Conservation (phyloP, 441 rosid species). For the Corymbia citriodora region DNA sequence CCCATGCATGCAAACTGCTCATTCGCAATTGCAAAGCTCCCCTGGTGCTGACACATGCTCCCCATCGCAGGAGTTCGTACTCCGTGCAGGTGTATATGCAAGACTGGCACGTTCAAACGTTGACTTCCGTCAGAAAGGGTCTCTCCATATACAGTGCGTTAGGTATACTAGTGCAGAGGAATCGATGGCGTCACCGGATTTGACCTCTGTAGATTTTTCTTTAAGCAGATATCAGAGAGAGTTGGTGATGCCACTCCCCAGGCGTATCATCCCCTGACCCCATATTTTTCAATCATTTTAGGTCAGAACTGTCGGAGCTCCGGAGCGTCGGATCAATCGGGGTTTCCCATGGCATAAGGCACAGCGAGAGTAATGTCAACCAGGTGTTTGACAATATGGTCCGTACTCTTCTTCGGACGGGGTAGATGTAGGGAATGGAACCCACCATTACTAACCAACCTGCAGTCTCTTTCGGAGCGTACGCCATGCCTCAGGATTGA, state of each 20-base stretch:
- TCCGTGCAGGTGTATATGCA: background rate
- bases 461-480: background rate
- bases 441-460: background rate
- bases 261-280: background rate
- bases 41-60: background rate
- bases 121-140: background rate
- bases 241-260: background rate
- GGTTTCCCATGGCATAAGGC: background rate
- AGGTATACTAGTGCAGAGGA: background rate
- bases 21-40: background rate
- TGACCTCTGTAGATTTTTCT: slow-evolving; percentile 18
- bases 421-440: background rate
- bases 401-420: background rate
- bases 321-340: background rate
- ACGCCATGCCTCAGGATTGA: background rate
- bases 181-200: slow-evolving; percentile 32
- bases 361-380: background rate
- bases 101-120: background rate
- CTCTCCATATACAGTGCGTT: background rate
- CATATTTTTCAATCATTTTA: background rate
- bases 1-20: background rate
- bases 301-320: background rate
- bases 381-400: background rate
- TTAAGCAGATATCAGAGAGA: background rate
- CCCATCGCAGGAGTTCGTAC: background rate